Conservation (phyloP, 2,329 filamentous ascomycete species). For the Cladosporium velox region DNA sequence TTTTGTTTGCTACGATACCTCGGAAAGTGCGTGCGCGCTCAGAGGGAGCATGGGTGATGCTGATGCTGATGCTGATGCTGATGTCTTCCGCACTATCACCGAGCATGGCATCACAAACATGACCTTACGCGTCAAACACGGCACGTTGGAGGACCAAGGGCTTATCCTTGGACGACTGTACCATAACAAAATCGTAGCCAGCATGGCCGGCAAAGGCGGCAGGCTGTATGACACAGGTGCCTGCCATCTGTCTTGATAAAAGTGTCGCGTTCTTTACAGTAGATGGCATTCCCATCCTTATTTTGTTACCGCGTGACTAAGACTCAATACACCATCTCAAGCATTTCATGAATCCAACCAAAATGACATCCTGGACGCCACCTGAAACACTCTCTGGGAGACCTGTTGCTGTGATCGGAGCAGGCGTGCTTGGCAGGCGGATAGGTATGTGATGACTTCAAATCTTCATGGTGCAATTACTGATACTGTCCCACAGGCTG, state of each 20-base stretch:
- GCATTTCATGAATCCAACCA: not conserved
- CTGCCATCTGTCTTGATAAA: not conserved
- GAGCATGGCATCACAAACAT: not conserved
- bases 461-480: too few relatives aligned
- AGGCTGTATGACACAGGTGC: not conserved
- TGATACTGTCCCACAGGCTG: not conserved
- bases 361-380: slow-evolving; percentile 82
- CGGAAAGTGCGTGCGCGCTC: not conserved
- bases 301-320: not conserved
- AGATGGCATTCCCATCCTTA: not conserved
- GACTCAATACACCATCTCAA: not conserved
- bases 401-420: slow-evolving; percentile 76
- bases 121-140: not conserved
- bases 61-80: not conserved
- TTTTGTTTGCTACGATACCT: not conserved
- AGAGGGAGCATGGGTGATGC: not conserved
- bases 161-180: not conserved
- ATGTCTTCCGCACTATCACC: not conserved
- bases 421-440: slow-evolving; percentile 47
- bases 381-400: slow-evolving; percentile 87
- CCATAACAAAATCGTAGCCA: not conserved
- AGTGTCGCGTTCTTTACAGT: not conserved
- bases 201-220: not conserved
- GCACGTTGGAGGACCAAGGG: not conserved
- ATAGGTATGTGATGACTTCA: slow-evolving; percentile 28